Conservation (phyloP, 1,139 yeast species). For the Kurtzmaniella quercitrusa region DNA sequence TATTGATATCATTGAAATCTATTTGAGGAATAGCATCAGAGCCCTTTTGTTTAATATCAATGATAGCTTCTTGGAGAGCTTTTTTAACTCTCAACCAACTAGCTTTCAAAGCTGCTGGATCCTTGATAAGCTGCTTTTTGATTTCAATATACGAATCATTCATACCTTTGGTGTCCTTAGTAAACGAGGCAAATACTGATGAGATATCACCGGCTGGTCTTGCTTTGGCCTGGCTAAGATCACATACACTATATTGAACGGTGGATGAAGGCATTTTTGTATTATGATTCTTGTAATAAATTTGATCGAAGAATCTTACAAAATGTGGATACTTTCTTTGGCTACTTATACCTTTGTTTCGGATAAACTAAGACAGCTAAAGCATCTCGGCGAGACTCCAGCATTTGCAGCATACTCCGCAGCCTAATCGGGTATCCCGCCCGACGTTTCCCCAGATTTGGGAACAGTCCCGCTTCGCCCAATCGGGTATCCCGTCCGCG, state of each 20-base stretch:
- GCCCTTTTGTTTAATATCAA: conserved; percentile 13
- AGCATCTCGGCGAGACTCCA: neutral
- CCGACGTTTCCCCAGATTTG: conserved; percentile 1
- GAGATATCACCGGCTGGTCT: conserved; percentile 19
- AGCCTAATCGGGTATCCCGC: neutral
- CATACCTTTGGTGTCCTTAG: conserved; percentile 19
- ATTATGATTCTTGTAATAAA: neutral
- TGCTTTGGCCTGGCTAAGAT: conserved; percentile 12
- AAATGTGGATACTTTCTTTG: too few species aligned
- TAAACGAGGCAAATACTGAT: conserved; percentile 18
- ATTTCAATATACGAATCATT: conserved; percentile 10
- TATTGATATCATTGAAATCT: conserved; percentile 14
- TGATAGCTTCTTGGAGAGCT: conserved; percentile 15
- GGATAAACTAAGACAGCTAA: too few species aligned
- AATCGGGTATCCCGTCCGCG: conserved; percentile 8
- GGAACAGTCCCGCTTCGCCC: neutral
- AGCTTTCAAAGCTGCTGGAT: conserved; percentile 15
- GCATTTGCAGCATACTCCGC: neutral
- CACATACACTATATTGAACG: conserved; percentile 5
- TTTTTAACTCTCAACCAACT: conserved; percentile 20
- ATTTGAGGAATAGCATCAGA: conserved; percentile 14
- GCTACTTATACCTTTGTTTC: too few species aligned
- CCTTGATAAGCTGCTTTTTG: conserved; percentile 17
- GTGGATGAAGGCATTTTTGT: neutral
- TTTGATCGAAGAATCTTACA: too few species aligned